Percentiles rank a stretch among this genome's conserved stretches.
phyloP scores from a whole-genome alignment of 768 basidiomycete genomes.

The Phanerochaete sordida region DNA sequence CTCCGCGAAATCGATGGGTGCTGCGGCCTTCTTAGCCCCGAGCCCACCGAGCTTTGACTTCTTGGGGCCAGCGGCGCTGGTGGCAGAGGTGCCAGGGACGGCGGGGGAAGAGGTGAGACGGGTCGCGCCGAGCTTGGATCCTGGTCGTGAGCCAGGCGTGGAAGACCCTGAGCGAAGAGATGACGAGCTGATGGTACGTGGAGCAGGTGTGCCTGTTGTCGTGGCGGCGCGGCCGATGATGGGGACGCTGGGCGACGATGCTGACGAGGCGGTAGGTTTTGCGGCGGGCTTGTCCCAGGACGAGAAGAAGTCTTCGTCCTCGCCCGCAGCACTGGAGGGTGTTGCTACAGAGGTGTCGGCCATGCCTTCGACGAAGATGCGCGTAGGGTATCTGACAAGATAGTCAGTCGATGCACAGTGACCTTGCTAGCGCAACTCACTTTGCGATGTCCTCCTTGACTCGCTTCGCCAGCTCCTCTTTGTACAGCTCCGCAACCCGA shows the following conservation, averaged over 20 bases:
- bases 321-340: constrained; percentile 25
- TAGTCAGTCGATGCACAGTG: background rate
- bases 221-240: constrained; percentile 50
- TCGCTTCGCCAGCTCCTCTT: constrained; percentile 81
- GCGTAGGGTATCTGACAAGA: constrained; percentile 63
- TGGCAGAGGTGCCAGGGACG: constrained; percentile 23
- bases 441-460: constrained; percentile 71
- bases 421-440: too few species aligned
- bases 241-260: constrained; percentile 48
- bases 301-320: constrained; percentile 94
- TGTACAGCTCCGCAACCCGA: constrained; percentile 83
- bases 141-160: constrained; percentile 24
- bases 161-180: constrained; percentile 46
- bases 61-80: constrained; percentile 35
- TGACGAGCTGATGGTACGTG: constrained; percentile 67
- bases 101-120: constrained; percentile 40
- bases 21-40: constrained; percentile 83
- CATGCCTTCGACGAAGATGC: constrained; percentile 79
- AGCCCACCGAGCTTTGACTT: constrained; percentile 73
- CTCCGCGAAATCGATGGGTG: constrained; percentile 88
- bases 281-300: constrained; percentile 86
- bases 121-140: constrained; percentile 38
- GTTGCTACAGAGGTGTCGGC: constrained; percentile 31
- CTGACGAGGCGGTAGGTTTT: constrained; percentile 24
- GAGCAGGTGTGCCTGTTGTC: constrained; percentile 24